A percentile compares a stretch with the other conserved stretches of the same genome.
Evolutionary conservation across 2,329 filamentous ascomycete genomes (phyloP).

Genomic region (Calonectria pteridis): DNA sequence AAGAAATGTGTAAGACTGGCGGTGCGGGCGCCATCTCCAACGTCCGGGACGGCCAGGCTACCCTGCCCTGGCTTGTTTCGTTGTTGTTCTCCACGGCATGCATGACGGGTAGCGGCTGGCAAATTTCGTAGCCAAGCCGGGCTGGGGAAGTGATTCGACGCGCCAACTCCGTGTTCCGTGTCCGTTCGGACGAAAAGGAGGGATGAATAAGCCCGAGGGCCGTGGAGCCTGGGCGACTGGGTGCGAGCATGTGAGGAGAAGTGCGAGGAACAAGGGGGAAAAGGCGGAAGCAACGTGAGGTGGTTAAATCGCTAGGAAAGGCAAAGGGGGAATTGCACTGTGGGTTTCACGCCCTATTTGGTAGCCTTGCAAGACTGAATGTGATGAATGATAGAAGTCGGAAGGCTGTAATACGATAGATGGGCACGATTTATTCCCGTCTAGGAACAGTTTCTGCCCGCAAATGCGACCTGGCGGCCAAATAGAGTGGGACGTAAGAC

Average conservation of each 20-base stretch:
- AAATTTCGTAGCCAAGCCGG: background rate
- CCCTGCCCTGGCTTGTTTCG: constrained; percentile 13
- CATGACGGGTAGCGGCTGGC: background rate
- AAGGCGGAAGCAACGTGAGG: background rate
- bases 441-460: background rate
- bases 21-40: background rate
- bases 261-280: background rate
- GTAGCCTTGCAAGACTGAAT: constrained; percentile 4
- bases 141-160: background rate
- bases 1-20: constrained; percentile 17
- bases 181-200: constrained; percentile 1
- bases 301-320: background rate
- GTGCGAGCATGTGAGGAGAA: background rate
- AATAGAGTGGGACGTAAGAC: constrained; percentile 9
- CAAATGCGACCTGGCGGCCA: background rate
- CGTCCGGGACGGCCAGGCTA: constrained; percentile 4
- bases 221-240: background rate
- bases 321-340: background rate
- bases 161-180: background rate
- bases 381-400: background rate
- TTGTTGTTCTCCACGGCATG: background rate
- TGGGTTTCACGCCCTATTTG: background rate
- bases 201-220: constrained; percentile 7
- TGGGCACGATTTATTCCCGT: background rate
- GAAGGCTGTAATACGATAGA: constrained; percentile 11